Evolutionary conservation across 2,329 filamentous ascomycete species (phyloP).

Genomic region (Blumeria graminis): DNA sequence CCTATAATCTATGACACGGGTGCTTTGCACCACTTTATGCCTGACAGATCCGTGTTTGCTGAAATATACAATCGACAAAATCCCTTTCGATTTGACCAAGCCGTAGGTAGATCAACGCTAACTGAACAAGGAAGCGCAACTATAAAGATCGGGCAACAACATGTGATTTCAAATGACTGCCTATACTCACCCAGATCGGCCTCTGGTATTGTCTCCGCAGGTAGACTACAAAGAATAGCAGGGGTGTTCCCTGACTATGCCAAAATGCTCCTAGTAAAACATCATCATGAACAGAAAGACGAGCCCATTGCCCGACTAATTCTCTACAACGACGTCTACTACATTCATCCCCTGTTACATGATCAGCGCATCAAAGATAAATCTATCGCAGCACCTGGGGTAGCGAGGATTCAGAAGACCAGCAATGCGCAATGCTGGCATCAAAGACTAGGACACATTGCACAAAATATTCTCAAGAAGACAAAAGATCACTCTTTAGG

Average conservation of each 20-base stretch:
- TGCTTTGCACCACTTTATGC: neutral
- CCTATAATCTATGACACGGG: neutral
- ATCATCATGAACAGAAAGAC: neutral
- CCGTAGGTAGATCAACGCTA: neutral
- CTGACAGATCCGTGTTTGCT: neutral
- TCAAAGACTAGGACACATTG: too few relatives aligned
- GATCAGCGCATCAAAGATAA: neutral
- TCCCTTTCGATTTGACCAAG: neutral
- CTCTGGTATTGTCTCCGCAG: neutral
- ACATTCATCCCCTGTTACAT: neutral
- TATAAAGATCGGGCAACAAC: neutral
- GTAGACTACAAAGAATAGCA: neutral
- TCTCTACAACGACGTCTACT: neutral
- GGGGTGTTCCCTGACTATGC: neutral
- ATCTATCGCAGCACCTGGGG: neutral
- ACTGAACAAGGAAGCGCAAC: neutral
- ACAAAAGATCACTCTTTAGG: too few relatives aligned
- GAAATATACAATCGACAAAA: neutral
- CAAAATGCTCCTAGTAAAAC: neutral
- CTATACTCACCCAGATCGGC: neutral
- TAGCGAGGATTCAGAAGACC: neutral
- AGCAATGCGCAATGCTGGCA: too few relatives aligned
- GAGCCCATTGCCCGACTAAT: neutral
- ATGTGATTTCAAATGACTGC: neutral
- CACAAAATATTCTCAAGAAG: too few relatives aligned